Evolutionary conservation across 495 filamentous ascomycete species (phyloP), one percentile per base, ranked within the genome.

Genomic region (Saxispiralis lemnorum): DNA sequence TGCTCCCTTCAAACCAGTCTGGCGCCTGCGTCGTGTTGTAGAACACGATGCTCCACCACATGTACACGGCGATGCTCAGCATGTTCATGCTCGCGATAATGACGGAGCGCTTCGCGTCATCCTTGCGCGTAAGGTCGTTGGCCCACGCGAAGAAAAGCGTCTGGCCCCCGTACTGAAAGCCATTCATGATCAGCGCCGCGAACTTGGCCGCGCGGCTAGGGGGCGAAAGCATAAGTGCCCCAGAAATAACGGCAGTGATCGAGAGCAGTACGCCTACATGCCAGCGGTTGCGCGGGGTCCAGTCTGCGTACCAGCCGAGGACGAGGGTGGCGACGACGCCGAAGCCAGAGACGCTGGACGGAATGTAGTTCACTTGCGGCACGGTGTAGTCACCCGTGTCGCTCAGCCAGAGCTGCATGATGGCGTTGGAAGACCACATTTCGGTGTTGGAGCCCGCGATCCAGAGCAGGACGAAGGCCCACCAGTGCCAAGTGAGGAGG

Each of bases 1-100:
- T 28, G 30, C 30, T 30, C 13, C 38, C 38, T 17, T 40, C 19
- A 31, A 28, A 40, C 38, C 38, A 40, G 13, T 40, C 38, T 3
- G 38, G 38, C 6, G 38, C 38, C 19, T 40, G 38, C 38, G 38
- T 35, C 5, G 72, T 71, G 1, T 66, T 67, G 47, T 78, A 80
- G 53, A 80, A 78, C 13, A 80, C 39, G 19, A 80, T 68, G 37
- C 65, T 70, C 76, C 76, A 80, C 68, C 68, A 76, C 1, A 69
- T 67, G 45, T 72, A 69, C 2, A 76, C 57, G 1, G 68, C 68
- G 51, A 71, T 72, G 39, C 63, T 69, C 6, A 67, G 64, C 54
- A 70, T 59, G 46, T 76, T 74, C 69, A 73, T 73, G 32, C 66
- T 65, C 2, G 66, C 67, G 32, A 72, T 63, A 1, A 72, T 66